These are phyloP conservation scores for Aspergillus novoparasiticus DNA, from an alignment of 2,329 filamentous ascomycete genomes.

Conservation along the genomic window DNA sequence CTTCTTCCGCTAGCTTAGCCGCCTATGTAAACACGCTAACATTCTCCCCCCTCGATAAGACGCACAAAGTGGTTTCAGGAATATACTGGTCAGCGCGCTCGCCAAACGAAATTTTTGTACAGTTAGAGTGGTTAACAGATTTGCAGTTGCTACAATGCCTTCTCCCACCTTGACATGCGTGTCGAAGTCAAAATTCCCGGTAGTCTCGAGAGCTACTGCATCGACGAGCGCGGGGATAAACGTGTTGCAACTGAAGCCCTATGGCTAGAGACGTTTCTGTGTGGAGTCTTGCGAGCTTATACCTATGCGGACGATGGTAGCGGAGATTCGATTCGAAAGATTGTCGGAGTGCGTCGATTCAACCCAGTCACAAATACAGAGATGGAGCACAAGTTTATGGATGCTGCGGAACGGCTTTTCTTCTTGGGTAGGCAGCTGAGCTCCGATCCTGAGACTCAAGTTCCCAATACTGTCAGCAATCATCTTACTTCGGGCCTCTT, in stretches of 20 bases:
- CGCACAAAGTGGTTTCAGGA: conserved; percentile 88
- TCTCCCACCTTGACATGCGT: conserved; percentile 96
- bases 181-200: conserved; percentile 97
- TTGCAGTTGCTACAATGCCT: conserved; percentile 93
- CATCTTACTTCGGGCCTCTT: conserved; percentile 91
- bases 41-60: conserved; percentile 80
- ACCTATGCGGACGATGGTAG: conserved; percentile 95
- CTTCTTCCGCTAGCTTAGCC: conserved; percentile 92
- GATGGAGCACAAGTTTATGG: conserved; percentile 92
- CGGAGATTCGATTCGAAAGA: conserved; percentile 92
- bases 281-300: conserved; percentile 90
- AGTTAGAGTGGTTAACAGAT: conserved; percentile 17
- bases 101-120: neutral
- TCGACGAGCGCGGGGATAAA: conserved; percentile 95
- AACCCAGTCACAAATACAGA: conserved; percentile 99
- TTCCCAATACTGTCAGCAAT: conserved; percentile 95
- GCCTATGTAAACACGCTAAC: conserved; percentile 98
- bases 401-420: conserved; percentile 91
- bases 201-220: conserved; percentile 94
- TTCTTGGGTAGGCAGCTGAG: conserved; percentile 95
- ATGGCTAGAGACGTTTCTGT: conserved; percentile 97
- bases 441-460: conserved; percentile 95
- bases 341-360: conserved; percentile 94
- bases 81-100: conserved; percentile 74
- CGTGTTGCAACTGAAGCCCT: conserved; percentile 88